phyloP scores from a whole-genome alignment of 2,329 filamentous ascomycete species.

The Monosporascus sp. region DNA sequence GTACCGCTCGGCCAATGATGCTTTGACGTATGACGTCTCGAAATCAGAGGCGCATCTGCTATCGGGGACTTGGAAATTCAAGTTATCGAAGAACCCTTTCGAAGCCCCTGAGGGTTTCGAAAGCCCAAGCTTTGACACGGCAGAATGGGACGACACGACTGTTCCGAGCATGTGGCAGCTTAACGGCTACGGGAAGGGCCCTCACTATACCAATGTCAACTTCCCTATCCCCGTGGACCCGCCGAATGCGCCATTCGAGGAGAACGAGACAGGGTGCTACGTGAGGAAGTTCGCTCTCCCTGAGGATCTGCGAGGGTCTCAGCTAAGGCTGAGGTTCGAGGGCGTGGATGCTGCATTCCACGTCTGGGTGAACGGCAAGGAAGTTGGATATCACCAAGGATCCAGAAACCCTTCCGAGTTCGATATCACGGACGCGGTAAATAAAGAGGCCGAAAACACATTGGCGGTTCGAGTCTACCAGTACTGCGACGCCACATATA shows the following conservation, averaged over 20 bases:
- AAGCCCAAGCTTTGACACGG: slow-evolving; percentile 18
- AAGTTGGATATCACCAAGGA: slow-evolving; percentile 59
- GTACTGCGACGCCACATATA: slow-evolving; percentile 56
- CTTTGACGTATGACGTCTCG: slow-evolving; percentile 35
- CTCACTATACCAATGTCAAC: slow-evolving; percentile 66
- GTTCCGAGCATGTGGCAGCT: slow-evolving; percentile 71
- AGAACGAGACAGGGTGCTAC: slow-evolving; percentile 51
- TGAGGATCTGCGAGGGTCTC: slow-evolving; percentile 29
- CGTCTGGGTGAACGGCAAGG: slow-evolving; percentile 55
- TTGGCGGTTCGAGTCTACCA: slow-evolving; percentile 56
- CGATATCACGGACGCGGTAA: slow-evolving; percentile 48
- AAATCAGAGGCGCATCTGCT: slow-evolving; percentile 34
- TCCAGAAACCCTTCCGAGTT: slow-evolving; percentile 59
- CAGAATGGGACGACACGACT: slow-evolving; percentile 45
- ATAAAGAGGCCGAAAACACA: slow-evolving; percentile 36
- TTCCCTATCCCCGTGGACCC: slow-evolving; percentile 63
- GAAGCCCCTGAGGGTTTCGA: slow-evolving; percentile 31
- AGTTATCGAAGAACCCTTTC: slow-evolving; percentile 34
- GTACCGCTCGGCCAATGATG: slow-evolving; percentile 43
- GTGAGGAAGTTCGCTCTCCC: slow-evolving; percentile 44
- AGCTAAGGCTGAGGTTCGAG: slow-evolving; percentile 55
- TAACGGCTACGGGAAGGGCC: slow-evolving; percentile 57
- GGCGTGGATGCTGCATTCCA: slow-evolving; percentile 61
- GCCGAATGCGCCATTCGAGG: slow-evolving; percentile 50
- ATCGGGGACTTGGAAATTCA: slow-evolving; percentile 46